Evolutionary conservation across 2,329 filamentous ascomycete genomes (phyloP), one percentile per base, ranked within the genome.

Genomic region (Cryphonectria japonica): DNA sequence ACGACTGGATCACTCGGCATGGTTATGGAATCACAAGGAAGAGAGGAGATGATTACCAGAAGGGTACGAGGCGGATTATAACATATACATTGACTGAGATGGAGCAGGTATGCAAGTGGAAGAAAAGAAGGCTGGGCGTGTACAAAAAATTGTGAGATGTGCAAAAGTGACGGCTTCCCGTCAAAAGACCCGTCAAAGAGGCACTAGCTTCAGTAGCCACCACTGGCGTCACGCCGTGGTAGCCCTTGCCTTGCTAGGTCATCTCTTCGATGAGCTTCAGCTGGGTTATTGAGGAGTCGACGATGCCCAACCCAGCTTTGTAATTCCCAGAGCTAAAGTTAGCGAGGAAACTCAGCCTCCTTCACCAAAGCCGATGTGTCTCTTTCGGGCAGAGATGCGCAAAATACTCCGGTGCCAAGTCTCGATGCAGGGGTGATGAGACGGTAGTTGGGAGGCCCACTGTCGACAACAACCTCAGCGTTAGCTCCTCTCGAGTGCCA

Each of bases 191-290:
- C 11, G 60, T 62, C 60, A 62, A 41, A 41, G 19, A 41, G 60
- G 39, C 60, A 41, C 37, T 41, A 62, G 41, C 4, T n/a, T 16
- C 60, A 37, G 59, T 61, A 61, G 59, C 32, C 59, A 39, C 32
- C 59, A 61, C 59, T 39, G 59, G 59, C 34, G 59, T 32, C 59
- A 13, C n/a, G 59, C 6, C 59, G 26, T 61, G 59, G 59, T 61
- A 39, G 59, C 59, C 59, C 59, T 34, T 61, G 32, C 59, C 59
- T 61, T 32, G 7, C 59, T 61, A n/a, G 59, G 19, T 8, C 32
- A 61, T 5, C 32, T 34, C 22, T 34, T 34, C 32, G 16, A 61
- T 14, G 16, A 61, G 9, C 19, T 39, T 34, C 34, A n/a, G 34
- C n/a, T 19, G 59, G 59, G 11, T n/a, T 14, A 19, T 61, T 22